Evolutionary conservation across 2,329 filamentous ascomycete genomes (phyloP).

Genomic region (Aureobasidium sp.): DNA sequence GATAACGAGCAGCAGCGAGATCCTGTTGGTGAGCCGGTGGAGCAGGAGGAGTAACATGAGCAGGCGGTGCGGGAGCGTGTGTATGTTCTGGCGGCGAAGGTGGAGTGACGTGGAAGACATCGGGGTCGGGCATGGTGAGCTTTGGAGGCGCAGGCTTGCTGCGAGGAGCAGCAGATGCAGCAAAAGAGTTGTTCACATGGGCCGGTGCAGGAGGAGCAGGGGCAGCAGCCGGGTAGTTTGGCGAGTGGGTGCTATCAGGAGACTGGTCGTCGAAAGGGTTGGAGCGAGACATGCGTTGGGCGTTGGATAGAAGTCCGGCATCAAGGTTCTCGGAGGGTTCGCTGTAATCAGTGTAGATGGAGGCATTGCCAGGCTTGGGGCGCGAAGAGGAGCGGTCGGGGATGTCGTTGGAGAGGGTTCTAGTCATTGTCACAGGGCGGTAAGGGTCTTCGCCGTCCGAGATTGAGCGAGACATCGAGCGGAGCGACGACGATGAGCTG

Average conservation of each 20-base stretch:
- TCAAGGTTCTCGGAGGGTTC: slow-evolving; percentile 37
- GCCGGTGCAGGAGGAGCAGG: not conserved
- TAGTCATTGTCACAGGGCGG: slow-evolving; percentile 53
- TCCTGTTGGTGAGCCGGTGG: slow-evolving; percentile 4
- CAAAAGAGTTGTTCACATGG: not conserved
- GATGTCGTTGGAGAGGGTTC: slow-evolving; percentile 33
- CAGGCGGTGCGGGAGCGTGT: not conserved
- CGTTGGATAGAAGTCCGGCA: slow-evolving; percentile 46
- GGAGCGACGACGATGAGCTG: slow-evolving; percentile 73
- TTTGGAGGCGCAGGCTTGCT: slow-evolving; percentile 1
- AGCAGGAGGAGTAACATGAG: slow-evolving; percentile 6
- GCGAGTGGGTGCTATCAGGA: not conserved
- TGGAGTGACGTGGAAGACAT: slow-evolving; percentile 6
- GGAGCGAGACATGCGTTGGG: slow-evolving; percentile 48
- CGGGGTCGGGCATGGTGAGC: slow-evolving; percentile 3
- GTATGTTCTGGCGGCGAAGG: slow-evolving; percentile 6
- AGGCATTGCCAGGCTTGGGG: slow-evolving; percentile 32
- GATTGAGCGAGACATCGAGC: slow-evolving; percentile 71
- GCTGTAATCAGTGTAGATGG: slow-evolving; percentile 44
- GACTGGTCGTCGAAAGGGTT: slow-evolving; percentile 4
- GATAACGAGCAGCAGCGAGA: not conserved
- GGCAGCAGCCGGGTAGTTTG: not conserved
- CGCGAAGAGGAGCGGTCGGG: slow-evolving; percentile 16
- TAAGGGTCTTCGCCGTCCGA: slow-evolving; percentile 78
- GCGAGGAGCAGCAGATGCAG: not conserved